phyloP scores from a whole-genome alignment of 1,139 yeast species.

The Blastobotrys raffinosifermentans region DNA sequence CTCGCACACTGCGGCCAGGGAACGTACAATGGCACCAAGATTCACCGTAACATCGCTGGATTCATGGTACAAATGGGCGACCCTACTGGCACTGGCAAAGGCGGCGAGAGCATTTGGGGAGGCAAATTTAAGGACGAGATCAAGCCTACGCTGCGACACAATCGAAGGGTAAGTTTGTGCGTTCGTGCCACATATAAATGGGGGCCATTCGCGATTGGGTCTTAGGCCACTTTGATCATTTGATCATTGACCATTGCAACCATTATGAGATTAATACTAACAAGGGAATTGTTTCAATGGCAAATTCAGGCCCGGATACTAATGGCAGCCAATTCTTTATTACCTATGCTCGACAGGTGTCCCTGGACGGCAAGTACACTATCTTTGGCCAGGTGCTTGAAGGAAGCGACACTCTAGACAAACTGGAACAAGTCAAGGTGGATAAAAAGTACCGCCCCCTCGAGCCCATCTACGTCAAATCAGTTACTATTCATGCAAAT shows the following conservation, averaged over 20 bases:
- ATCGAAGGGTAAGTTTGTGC: conserved; percentile 36
- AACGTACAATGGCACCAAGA: conserved; percentile 37
- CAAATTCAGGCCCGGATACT: conserved; percentile 40
- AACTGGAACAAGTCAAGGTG: conserved; percentile 37
- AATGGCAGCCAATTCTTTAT: conserved; percentile 43
- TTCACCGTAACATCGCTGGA: conserved; percentile 38
- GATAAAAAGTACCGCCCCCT: conserved; percentile 33
- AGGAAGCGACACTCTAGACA: conserved; percentile 33
- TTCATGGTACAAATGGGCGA: conserved; percentile 50
- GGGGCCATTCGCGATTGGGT: neutral
- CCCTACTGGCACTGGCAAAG: conserved; percentile 45
- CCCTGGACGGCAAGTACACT: conserved; percentile 52
- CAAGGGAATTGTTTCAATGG: conserved; percentile 43
- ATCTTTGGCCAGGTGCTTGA: conserved; percentile 51
- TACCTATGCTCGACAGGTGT: conserved; percentile 36
- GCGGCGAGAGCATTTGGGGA: conserved; percentile 49
- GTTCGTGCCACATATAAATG: too few relatives aligned
- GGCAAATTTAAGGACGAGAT: conserved; percentile 47
- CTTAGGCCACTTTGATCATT: neutral
- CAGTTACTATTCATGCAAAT: conserved; percentile 39
- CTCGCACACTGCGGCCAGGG: conserved; percentile 47
- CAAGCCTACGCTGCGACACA: conserved; percentile 37
- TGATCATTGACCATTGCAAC: conserved; percentile 5
- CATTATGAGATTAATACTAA: too few relatives aligned
- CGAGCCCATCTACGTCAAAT: conserved; percentile 33